Evolutionary conservation across 129 eudicot species (phyloP), one percentile per base, ranked within the genome.

Genomic region (Flaveria robusta): DNA sequence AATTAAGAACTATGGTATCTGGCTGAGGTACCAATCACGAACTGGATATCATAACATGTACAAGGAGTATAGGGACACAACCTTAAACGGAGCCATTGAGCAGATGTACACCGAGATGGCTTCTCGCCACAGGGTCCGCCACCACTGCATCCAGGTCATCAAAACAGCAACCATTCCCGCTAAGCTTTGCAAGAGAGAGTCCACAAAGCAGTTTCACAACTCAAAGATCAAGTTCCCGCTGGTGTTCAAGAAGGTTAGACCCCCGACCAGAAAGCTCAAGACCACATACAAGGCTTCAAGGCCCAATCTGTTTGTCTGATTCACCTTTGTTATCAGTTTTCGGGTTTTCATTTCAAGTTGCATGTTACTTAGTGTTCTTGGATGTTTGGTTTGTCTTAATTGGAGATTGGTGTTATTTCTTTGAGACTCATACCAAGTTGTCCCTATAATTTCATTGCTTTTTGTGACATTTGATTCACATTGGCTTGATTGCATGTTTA

Each of bases 51-150:
- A 82, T 27, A 82, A 82, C 79, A 82, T 82, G 82, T 82, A 77
- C 82, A 82, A 82, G 82, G 85, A 82, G 62, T 82, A 77, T 67
- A 71, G 85, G 45, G 85, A 82, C 75, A 82, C 85, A 0, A 86
- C 90, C 55, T 24, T 86, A 51, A 86, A 86, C 11, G 90, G 90
- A 19, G 85, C 74, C 3, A 82, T 86, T 0, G 87, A 83, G 50
- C 90, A 86, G 77, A 86, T 86, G 90, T 86, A 86, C 82, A 81
- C 83, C 1, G 90, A 86, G 79, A 86, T 86, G 90, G 90, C 90
- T n/a, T 86, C 90, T 29, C 90, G 90, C n/a, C 88, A 86, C 82
- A 74, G 90, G 66, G 90, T 86, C 7, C 82, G 90, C 42, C 81
- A 77, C 27, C 85, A 77, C 9, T 82, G 89, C 75, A 86, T 86